phyloP scores from a whole-genome alignment of 1,284 basidiomycete genomes.

The Moniliella sp. region DNA sequence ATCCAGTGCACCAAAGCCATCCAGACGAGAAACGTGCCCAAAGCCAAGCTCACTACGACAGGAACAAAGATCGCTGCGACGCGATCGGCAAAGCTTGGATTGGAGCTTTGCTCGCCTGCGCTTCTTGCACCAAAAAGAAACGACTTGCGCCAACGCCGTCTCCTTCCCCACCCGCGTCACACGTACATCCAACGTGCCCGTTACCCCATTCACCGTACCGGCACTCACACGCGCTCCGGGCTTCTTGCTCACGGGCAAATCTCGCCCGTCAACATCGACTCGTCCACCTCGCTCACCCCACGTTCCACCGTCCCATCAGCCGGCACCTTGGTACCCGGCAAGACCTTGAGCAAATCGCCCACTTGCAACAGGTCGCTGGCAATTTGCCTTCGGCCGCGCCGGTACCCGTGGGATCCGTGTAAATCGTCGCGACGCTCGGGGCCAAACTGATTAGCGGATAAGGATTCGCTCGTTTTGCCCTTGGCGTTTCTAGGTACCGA shows the following conservation, averaged over 20 bases:
- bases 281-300: constrained; percentile 72
- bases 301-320: constrained; percentile 75
- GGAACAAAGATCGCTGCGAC: constrained; percentile 92
- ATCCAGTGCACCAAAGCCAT: constrained; percentile 50
- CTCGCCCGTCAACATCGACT: constrained; percentile 92
- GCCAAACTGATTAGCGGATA: constrained; percentile 81
- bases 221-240: constrained; percentile 68
- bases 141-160: constrained; percentile 84
- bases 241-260: constrained; percentile 67
- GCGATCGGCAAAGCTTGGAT: constrained; percentile 91
- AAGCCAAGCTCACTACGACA: constrained; percentile 58
- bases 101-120: constrained; percentile 89
- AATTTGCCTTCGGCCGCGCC: constrained; percentile 61
- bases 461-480: constrained; percentile 80
- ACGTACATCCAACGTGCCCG: constrained; percentile 82
- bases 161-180: constrained; percentile 88
- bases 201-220: constrained; percentile 77
- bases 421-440: constrained; percentile 83
- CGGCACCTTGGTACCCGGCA: constrained; percentile 86
- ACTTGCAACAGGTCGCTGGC: constrained; percentile 84
- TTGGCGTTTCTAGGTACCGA: constrained; percentile 91
- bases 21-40: constrained; percentile 67
- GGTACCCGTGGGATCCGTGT: constrained; percentile 41
- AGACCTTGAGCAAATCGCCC: constrained; percentile 75
- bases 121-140: constrained; percentile 87